These are phyloP conservation scores for Podospora anserina DNA, from an alignment of 495 filamentous ascomycete species.

Conservation along the genomic window DNA sequence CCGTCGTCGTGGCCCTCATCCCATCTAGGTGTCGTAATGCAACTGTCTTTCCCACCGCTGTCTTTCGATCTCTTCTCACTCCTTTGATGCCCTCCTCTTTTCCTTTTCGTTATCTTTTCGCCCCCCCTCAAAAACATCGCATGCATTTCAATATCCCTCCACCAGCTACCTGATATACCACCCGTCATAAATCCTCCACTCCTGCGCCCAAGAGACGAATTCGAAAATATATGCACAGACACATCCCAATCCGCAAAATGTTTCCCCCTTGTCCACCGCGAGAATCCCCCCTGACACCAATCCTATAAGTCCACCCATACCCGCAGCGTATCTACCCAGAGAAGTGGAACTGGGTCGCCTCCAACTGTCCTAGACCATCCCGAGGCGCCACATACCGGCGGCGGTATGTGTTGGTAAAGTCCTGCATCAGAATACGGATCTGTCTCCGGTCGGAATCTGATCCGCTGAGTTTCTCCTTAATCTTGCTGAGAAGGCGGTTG, in stretches of 20 bases:
- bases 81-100: not conserved
- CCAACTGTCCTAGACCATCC: slow-evolving; percentile 80
- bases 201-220: not conserved
- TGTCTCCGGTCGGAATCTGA: slow-evolving; percentile 66
- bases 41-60: too few species aligned
- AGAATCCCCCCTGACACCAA: too few species aligned
- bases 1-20: not conserved
- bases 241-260: not conserved
- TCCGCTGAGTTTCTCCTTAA: slow-evolving; percentile 63
- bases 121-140: not conserved
- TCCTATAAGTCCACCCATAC: too few species aligned
- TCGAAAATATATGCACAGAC: not conserved
- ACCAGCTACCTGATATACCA: not conserved
- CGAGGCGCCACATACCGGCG: slow-evolving; percentile 91
- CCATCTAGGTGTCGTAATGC: not conserved
- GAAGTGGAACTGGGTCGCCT: slow-evolving; percentile 83
- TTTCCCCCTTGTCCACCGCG: too few species aligned
- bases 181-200: not conserved
- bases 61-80: not conserved
- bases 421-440: slow-evolving; percentile 82
- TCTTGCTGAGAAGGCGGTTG: slow-evolving; percentile 61
- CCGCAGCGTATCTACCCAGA: slow-evolving; percentile 44
- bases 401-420: slow-evolving; percentile 93
- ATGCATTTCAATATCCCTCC: not conserved
- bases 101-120: not conserved